phyloP scores from a whole-genome alignment of 2,329 filamentous ascomycete genomes.

The Epichloe sp. region DNA sequence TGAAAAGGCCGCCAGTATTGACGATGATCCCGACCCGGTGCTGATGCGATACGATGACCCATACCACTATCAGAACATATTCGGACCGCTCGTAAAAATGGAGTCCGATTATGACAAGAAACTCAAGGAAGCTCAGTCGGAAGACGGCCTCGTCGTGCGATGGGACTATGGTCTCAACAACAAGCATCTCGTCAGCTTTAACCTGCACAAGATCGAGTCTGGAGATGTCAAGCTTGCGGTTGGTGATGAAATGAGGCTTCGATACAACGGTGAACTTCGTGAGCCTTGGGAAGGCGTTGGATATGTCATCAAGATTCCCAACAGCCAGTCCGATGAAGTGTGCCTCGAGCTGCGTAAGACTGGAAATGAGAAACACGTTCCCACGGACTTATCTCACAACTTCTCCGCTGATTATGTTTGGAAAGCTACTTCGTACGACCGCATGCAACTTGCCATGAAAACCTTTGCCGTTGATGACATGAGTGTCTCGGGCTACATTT shows the following conservation, averaged over 20 bases:
- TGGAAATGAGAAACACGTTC: constrained; percentile 89
- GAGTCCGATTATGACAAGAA: constrained; percentile 99
- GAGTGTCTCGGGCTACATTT: constrained; percentile 97
- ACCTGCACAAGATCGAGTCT: constrained; percentile 90
- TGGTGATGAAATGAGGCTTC: constrained; percentile 94
- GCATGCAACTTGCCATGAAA: constrained; percentile 99
- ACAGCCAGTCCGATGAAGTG: constrained; percentile 97
- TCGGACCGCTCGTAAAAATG: constrained; percentile 95
- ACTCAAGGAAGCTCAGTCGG: constrained; percentile 93
- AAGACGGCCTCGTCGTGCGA: constrained; percentile 84
- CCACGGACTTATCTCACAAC: constrained; percentile 91
- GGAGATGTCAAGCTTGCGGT: constrained; percentile 97
- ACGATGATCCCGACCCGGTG: constrained; percentile 90
- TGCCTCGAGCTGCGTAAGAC: constrained; percentile 89
- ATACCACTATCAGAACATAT: constrained; percentile 98
- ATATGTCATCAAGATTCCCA: constrained; percentile 98
- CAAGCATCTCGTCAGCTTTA: constrained; percentile 91
- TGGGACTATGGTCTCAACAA: constrained; percentile 96
- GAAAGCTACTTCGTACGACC: constrained; percentile 98
- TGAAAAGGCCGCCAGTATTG: constrained; percentile 80
- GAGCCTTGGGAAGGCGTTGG: constrained; percentile 93
- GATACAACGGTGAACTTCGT: constrained; percentile 89
- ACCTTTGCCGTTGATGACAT: constrained; percentile 96
- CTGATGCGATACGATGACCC: constrained; percentile 91
- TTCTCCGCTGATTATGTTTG: constrained; percentile 98